Evolutionary conservation across 108 stramenopile species (phyloP).

Genomic region (Fistulifera solaris): DNA sequence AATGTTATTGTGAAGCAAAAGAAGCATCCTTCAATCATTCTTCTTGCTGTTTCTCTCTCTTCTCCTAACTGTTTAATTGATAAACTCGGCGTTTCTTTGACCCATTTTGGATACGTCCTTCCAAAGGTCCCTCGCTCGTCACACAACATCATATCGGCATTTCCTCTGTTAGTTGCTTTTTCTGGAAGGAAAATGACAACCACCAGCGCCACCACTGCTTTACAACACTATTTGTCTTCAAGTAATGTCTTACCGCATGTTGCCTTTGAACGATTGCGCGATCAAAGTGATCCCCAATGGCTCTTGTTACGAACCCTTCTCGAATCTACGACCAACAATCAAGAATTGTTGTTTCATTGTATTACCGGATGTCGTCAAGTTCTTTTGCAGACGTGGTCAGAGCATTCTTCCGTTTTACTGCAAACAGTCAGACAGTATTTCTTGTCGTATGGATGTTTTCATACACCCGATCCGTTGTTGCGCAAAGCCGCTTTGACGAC

Average conservation of each 20-base stretch:
- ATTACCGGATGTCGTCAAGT: slow-evolving; percentile 66
- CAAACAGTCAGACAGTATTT: slow-evolving; percentile 44
- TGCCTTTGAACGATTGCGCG: slow-evolving; percentile 55
- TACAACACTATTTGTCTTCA: too few relatives aligned
- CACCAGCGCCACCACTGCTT: not conserved
- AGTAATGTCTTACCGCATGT: slow-evolving; percentile 33
- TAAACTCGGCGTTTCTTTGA: too few relatives aligned
- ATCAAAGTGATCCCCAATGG: slow-evolving; percentile 54
- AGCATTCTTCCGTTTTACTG: slow-evolving; percentile 23
- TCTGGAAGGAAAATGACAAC: not conserved
- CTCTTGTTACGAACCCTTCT: slow-evolving; percentile 60
- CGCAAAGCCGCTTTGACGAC: slow-evolving; percentile 49
- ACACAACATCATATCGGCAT: too few relatives aligned
- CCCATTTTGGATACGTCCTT: too few relatives aligned
- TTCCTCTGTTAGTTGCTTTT: too few relatives aligned
- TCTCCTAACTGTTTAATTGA: too few relatives aligned
- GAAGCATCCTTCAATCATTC: too few relatives aligned
- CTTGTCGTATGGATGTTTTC: slow-evolving; percentile 13
- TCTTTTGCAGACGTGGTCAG: slow-evolving; percentile 38
- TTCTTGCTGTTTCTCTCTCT: too few relatives aligned
- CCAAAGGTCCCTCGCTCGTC: too few relatives aligned
- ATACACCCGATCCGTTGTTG: slow-evolving; percentile 31
- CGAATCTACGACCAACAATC: slow-evolving; percentile 29
- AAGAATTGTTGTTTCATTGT: slow-evolving; percentile 75
- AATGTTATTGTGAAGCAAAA: too few relatives aligned